Evolutionary conservation across 176 grass and related monocot species (phyloP).

Genomic region (Musa schizocarpa): DNA sequence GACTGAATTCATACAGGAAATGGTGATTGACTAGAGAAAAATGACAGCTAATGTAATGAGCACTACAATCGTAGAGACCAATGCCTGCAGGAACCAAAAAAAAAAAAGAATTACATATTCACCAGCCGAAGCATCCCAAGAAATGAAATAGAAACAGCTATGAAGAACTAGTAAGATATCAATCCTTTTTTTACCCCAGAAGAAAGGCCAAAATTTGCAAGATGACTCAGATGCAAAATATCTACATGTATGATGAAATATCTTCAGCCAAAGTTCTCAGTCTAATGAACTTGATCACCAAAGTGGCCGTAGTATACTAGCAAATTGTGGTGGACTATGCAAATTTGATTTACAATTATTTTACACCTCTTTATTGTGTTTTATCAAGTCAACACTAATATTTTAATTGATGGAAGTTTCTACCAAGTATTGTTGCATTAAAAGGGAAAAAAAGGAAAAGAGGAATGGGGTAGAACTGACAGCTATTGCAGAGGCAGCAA

Average conservation of each 20-base stretch:
- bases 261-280: no score
- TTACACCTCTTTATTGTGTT: no score
- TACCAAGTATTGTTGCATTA: neutral
- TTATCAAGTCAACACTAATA: no score
- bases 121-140: no score
- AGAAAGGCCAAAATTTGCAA: neutral
- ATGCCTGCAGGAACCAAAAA: conserved; percentile 3
- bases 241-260: neutral
- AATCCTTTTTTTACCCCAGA: neutral
- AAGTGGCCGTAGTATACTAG: neutral
- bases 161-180: neutral
- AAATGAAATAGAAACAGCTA: neutral
- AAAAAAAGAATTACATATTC: neutral
- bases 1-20: neutral
- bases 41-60: neutral
- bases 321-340: no score
- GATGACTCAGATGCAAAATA: neutral
- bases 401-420: no score
- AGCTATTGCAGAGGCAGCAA: conserved; percentile 70
- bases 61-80: conserved; percentile 12
- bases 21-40: conserved; percentile 10
- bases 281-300: no score
- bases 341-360: no score
- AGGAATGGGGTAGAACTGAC: conserved; percentile 26
- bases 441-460: neutral